Evolutionary conservation across 768 basidiomycete species (phyloP).

Genomic region (Russula foetens): DNA sequence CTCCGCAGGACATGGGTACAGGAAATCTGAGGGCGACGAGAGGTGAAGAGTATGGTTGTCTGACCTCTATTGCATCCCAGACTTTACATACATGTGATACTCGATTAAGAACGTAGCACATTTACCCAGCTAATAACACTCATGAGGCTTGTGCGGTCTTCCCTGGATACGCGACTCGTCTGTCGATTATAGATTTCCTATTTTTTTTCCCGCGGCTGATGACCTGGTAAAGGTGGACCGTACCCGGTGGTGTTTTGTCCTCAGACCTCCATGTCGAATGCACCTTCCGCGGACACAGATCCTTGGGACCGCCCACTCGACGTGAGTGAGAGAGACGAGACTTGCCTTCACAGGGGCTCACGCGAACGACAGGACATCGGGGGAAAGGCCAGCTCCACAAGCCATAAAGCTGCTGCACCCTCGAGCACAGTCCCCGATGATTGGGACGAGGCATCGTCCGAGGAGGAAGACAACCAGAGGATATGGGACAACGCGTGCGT

Average conservation of each 20-base stretch:
- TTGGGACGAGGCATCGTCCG: slow-evolving; percentile 50
- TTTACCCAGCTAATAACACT: neutral
- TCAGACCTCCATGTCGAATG: slow-evolving; percentile 8
- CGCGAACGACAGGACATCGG: neutral
- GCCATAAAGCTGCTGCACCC: neutral
- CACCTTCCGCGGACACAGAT: slow-evolving; percentile 5
- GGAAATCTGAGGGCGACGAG: neutral
- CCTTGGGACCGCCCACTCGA: slow-evolving; percentile 15
- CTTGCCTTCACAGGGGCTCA: neutral
- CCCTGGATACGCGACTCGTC: neutral
- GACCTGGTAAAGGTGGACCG: neutral
- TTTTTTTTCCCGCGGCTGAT: neutral
- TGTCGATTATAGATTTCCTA: neutral
- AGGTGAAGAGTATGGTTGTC: neutral
- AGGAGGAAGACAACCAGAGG: slow-evolving; percentile 38
- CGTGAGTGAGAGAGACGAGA: neutral
- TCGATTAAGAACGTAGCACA: neutral
- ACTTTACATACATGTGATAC: neutral
- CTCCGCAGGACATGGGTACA: neutral
- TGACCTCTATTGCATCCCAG: neutral
- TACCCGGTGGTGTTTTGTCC: neutral
- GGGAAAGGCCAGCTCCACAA: neutral
- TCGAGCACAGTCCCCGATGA: slow-evolving; percentile 34
- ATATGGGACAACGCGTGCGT: slow-evolving; percentile 70
- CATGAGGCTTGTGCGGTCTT: neutral